Base-by-base conservation (phyloP, 805 yeast species). In the Lachancea cidri region DNA sequence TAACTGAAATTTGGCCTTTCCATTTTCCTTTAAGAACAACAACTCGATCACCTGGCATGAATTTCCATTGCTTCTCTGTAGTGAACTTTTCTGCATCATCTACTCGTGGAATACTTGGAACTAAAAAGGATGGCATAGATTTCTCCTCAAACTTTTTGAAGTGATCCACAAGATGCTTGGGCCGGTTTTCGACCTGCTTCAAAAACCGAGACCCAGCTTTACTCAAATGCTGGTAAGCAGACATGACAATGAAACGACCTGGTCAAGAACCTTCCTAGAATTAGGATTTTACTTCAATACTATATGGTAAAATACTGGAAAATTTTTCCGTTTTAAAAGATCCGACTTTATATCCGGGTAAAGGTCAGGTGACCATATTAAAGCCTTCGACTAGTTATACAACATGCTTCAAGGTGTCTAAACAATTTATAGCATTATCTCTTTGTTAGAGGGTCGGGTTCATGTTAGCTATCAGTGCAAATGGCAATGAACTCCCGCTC, bases 401-500 rank as follows among this genome's bases (percentile, higher is more conserved):
- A 22, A 22, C 11, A 22, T 11, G 11, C 27, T 22, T 11, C 7
- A 11, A 22, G 27, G n/a, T n/a, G n/a, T n/a, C 11, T 22, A 22
- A 22, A 22, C 27, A 22, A 22, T 22, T 7, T 11, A 22, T 22
- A 22, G 27, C 27, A 22, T 22, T 11, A 7, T 7, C 7, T 22
- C 7, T 22, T 7, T 11, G 9, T 7, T 11, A 7, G 7, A 22
- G 27, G 27, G 11, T 22, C 9, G 27, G 9, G 11, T 11, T 11
- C n/a, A 9, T 24, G 17, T 14, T 57, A 76, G 48, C 71, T 74
- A 53, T 87, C 95, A 15, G 86, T 79, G 61, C 96, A 87, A 32
- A 88, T 86, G 44, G 84, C 84, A 46, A 87, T 85, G 57, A 89
- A 88, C 65, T 89, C 97, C 48, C 86, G 86, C 57, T 86, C 94